Base-by-base conservation (phyloP, 441 rosid genomes). In the Pelargonium cotyledonis region DNA sequence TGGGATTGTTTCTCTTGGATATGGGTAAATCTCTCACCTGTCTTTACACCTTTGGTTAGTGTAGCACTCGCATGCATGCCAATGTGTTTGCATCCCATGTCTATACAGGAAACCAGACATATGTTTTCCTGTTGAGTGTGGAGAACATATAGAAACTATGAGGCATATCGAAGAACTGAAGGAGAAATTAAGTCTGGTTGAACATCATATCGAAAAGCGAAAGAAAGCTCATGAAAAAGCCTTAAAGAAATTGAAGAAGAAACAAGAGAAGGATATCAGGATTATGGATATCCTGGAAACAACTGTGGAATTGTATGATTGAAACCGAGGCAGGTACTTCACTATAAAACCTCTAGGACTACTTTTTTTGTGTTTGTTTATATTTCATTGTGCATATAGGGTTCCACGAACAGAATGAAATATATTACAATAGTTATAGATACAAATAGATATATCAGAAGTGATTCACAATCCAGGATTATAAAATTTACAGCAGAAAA, bases 1-100 rank as follows among this genome's bases (percentile, higher is more conserved):
- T 2, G 84, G 86, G 19, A 51, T 80, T 6, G 61, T 83, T 18
- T 79, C 80, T 60, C 81, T 80, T 26, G 86, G 88, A 9, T 57
- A 29, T 49, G 68, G 88, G 94, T 90, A 80, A 19, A 74, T 11
- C 12, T 15, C 14, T 49, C 8, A 43, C 63, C 43, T 11, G 18
- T 47, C 49, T 10, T 29, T 35, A 35, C 40, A 2, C 7, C 40
- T 35, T 35, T 35, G 40, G 40, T 35, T 35, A 35, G 40, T 35
- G 40, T 35, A 35, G 2, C 6, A 1, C 49, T 65, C 1, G 10
- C 14, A 10, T 41, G 7, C 44, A 8, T 35, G 66, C 4, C 5
- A 26, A 9, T 10, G 31, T 1, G 35, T 8, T 2, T 63, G 4
- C 16, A 44, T 9, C 3, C 15, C n/a, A 8, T 3, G 23, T 23